A percentile compares a stretch with the other conserved stretches of the same genome.
These are phyloP conservation scores for Colletotrichum lentis DNA, from an alignment of 2,329 filamentous ascomycete species.

Conservation along the genomic window DNA sequence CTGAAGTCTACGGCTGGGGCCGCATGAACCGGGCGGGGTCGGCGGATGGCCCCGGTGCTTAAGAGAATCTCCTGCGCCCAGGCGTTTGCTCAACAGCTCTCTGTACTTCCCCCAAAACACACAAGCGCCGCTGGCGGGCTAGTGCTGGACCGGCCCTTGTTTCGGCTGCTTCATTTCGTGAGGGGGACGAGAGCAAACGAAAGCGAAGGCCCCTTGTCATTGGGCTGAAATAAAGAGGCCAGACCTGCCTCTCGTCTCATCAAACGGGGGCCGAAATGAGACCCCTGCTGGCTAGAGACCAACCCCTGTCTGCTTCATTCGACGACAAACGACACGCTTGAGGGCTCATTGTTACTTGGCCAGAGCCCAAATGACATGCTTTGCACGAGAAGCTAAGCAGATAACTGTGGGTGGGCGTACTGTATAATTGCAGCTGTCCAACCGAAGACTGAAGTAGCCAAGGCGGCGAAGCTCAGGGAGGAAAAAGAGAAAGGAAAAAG, in stretches of 20 bases:
- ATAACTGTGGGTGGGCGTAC: not conserved
- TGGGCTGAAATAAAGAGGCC: not conserved
- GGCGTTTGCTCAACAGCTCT: not conserved
- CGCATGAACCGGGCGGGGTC: constrained; percentile 17
- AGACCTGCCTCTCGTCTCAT: not conserved
- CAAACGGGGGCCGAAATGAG: not conserved
- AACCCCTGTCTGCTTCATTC: constrained; percentile 2
- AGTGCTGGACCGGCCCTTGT: not conserved
- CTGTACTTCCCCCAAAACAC: not conserved
- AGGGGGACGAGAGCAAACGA: not conserved
- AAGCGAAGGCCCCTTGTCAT: not conserved
- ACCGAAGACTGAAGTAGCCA: no score
- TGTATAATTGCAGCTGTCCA: not conserved
- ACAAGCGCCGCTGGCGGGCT: not conserved
- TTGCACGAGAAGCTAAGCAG: constrained; percentile 2
- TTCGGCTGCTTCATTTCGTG: not conserved
- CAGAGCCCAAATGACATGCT: not conserved
- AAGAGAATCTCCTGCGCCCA: not conserved
- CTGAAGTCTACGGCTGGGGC: constrained; percentile 14
- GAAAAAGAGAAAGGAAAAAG: no score
- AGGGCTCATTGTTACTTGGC: not conserved
- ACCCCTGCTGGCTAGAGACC: not conserved
- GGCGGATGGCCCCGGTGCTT: constrained; percentile 1
- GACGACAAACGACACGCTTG: not conserved
- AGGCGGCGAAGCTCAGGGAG: no score